Base-by-base conservation (phyloP, 2,329 filamentous ascomycete genomes). In the Fusarium fracticaudum region DNA sequence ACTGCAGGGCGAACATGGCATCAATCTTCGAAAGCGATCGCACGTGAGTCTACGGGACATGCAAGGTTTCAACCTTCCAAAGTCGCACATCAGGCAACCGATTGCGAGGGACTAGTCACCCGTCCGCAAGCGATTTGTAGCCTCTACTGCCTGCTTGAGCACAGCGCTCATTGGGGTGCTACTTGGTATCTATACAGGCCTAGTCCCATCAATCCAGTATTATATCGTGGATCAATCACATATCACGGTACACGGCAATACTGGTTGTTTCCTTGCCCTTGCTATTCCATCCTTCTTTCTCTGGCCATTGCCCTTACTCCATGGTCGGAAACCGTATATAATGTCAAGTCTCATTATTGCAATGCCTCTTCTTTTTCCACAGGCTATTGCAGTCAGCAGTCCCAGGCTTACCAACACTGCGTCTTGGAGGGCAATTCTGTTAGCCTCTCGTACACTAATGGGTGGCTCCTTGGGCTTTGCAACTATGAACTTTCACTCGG, bases 181-280 rank as follows among this genome's bases (percentile, higher is more conserved):
- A 29, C 84, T 94, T 65, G 93, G 93, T 2, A 92, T 95, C 29
- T 96, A 95, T 79, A 91, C 92, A 62, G 93, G 93, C 7, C 88
- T 94, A 74, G 92, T 94, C 2, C 92, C 93, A n/a, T 89, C 91
- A 8, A 93, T 95, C 33, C 93, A 95, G 79, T 94, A 94, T 80
- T 91, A 91, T 76, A 89, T 95, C 72, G 90, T 90, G 31, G 92
- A 95, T 76, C 86, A 91, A 69, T 83, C 89, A 50, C 92, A 94
- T 76, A 86, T 89, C 67, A 87, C 90, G 4, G 90, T 94, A 35
- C 85, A 94, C 41, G 93, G 93, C 8, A 95, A 95, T 75, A 91
- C 93, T 22, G 87, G 90, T 33, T 88, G 94, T 60, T 95, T 93
- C 79, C 78, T 92, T 38, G 92, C 92, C 14, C 86, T 95, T 71